Evolutionary conservation across 768 basidiomycete species (phyloP), one percentile per base, ranked within the genome.

Genomic region (Trametes villosa): DNA sequence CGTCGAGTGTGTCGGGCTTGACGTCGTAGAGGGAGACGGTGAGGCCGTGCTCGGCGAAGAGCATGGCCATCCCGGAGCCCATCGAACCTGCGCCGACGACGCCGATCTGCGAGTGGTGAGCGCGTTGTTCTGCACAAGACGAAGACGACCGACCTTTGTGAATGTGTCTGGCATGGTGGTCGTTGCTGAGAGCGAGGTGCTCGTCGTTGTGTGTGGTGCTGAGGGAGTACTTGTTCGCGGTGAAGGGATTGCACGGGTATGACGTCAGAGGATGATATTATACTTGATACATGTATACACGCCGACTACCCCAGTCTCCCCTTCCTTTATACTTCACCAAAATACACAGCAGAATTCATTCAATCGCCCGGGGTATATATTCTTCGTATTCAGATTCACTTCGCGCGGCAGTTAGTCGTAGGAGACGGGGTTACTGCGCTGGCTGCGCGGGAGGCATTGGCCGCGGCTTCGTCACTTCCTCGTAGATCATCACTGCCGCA

Each of bases 391-490:
- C 41, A n/a, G 17, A 26, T 15, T 15, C 33, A 12, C n/a, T 31
- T 29, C 17, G 29, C 33, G 3, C 22, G 55, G 38, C 45, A 47
- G 27, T 31, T 44, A n/a, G 31, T 48, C 44, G 18, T 20, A 15
- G 38, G n/a, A n/a, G n/a, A n/a, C n/a, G n/a, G n/a, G n/a, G 60
- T 58, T 27, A 61, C 47, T 65, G 57, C 24, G 33, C 60, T 27
- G 59, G 34, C 45, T 53, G 44, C 31, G 55, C 22, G 1, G 56
- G 18, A 13, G 56, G 38, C 1, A 20, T 27, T 11, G 46, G 47
- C 47, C 59, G 67, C 27, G 68, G 70, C 51, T 65, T 67, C 49
- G 67, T 74, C 33, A 75, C 71, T 59, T 75, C 74, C 51, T 74
- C 70, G 61, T 74, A 75, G 45, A 75, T 72, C 47, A 75, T 58